Evolutionary conservation across 2,329 filamentous ascomycete genomes (phyloP).

Genomic region (Plectosphaerella cucumerina): DNA sequence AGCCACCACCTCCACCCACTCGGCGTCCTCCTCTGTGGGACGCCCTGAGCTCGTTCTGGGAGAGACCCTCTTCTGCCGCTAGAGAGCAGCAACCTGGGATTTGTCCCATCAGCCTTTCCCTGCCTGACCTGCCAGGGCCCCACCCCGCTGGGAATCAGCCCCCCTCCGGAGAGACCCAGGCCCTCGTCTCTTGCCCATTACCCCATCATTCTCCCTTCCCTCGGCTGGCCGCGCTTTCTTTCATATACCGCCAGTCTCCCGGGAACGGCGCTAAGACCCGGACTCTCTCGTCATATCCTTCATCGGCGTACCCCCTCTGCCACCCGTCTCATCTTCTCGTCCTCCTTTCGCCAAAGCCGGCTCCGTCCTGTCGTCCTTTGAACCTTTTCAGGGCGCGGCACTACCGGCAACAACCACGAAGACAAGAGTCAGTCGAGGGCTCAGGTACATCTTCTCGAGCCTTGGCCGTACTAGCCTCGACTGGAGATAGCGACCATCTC

Average conservation of each 20-base stretch:
- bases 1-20: not conserved
- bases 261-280: slow-evolving; percentile 16
- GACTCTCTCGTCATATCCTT: slow-evolving; percentile 15
- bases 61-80: slow-evolving; percentile 1
- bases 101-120: slow-evolving; percentile 4
- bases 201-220: slow-evolving; percentile 10
- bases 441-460: not conserved
- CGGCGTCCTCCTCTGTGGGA: not conserved
- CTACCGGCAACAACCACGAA: not conserved
- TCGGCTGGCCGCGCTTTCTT: slow-evolving; percentile 7
- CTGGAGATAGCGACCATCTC: slow-evolving; percentile 10
- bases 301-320: slow-evolving; percentile 12
- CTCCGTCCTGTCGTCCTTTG: slow-evolving; percentile 3
- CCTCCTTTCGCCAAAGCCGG: not conserved
- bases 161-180: slow-evolving; percentile 8
- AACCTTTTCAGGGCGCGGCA: not conserved
- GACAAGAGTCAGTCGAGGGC: slow-evolving; percentile 1
- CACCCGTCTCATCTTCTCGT: slow-evolving; percentile 1
- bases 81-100: slow-evolving; percentile 2
- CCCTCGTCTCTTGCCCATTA: slow-evolving; percentile 7
- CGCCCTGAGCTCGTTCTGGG: not conserved
- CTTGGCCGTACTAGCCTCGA: slow-evolving; percentile 2
- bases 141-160: slow-evolving; percentile 11
- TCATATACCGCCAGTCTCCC: slow-evolving; percentile 14
- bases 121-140: slow-evolving; percentile 7